Evolutionary conservation across 2,329 filamentous ascomycete species (phyloP).

Genomic region (Daldinia sp.): DNA sequence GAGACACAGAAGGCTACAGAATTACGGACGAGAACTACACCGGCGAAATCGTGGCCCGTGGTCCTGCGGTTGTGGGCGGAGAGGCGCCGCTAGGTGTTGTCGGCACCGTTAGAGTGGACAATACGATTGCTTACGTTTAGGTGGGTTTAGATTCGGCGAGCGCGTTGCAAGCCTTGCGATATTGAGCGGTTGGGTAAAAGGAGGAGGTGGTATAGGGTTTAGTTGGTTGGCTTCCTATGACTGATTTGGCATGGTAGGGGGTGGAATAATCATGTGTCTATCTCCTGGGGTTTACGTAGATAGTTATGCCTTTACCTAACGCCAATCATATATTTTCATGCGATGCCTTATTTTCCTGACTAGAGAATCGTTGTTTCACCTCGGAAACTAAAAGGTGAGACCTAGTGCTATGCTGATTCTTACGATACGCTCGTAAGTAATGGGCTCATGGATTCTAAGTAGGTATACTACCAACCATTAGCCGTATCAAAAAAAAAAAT

Average conservation of each 20-base stretch:
- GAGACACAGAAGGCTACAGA: constrained; percentile 66
- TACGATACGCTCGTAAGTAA: too few species aligned
- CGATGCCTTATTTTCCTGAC: not conserved
- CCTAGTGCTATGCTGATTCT: too few species aligned
- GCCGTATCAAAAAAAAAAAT: not conserved
- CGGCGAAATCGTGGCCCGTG: constrained; percentile 76
- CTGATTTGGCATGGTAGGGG: not conserved
- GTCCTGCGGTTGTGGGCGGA: constrained; percentile 74
- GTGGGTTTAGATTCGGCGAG: not conserved
- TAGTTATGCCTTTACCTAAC: not conserved
- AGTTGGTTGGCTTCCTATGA: not conserved
- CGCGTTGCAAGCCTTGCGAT: not conserved
- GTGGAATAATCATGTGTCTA: not conserved
- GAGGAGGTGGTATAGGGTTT: constrained; percentile 1
- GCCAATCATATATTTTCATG: not conserved
- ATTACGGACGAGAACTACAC: constrained; percentile 68
- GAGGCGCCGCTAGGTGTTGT: constrained; percentile 70
- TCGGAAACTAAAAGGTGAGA: not conserved
- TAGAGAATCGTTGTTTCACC: not conserved
- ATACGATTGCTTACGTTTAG: constrained; percentile 69
- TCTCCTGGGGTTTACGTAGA: not conserved
- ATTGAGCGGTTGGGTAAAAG: not conserved
- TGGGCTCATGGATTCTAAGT: too few species aligned
- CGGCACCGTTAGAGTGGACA: constrained; percentile 74
- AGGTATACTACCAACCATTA: not conserved